Percentiles rank a stretch among this genome's conserved stretches.
These are phyloP conservation scores for Candida nonsorbophila DNA, from an alignment of 805 yeast genomes.

Conservation along the genomic window DNA sequence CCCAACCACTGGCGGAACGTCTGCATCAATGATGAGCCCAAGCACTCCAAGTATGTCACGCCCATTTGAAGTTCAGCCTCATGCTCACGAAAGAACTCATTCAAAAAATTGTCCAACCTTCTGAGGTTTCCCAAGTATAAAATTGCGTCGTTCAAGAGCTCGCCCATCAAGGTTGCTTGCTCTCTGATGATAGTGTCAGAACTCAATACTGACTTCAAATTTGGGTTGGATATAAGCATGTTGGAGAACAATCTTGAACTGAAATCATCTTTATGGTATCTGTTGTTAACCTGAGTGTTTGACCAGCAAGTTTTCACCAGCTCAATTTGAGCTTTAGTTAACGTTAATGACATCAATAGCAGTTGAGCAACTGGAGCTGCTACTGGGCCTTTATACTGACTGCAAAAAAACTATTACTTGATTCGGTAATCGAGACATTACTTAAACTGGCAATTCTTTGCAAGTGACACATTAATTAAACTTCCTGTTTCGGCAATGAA, in stretches of 20 bases:
- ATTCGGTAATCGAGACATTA: too few species aligned
- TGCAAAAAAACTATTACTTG: too few species aligned
- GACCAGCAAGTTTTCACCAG: conserved; percentile 29
- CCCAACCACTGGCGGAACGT: conserved; percentile 35
- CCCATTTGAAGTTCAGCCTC: conserved; percentile 17
- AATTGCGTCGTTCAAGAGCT: conserved; percentile 26
- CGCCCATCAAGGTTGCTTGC: conserved; percentile 31
- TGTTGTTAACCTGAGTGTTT: conserved; percentile 20
- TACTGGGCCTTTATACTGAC: too few species aligned
- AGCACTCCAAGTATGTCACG: conserved; percentile 31
- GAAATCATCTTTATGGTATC: conserved; percentile 24
- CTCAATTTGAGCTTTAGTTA: conserved; percentile 7
- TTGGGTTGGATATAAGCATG: conserved; percentile 25
- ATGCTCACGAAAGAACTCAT: conserved; percentile 27
- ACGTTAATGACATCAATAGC: conserved; percentile 10
- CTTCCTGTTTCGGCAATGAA: too few species aligned
- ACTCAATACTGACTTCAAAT: conserved; percentile 16
- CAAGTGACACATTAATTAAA: too few species aligned
- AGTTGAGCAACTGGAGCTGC: too few species aligned
- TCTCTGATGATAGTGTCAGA: conserved; percentile 16
- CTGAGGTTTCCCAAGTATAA: conserved; percentile 23
- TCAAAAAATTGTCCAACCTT: conserved; percentile 27
- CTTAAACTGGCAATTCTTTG: too few species aligned
- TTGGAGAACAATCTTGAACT: conserved; percentile 26
- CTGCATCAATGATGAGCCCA: conserved; percentile 34